Evolutionary conservation across 495 filamentous ascomycete genomes (phyloP), one percentile per base, ranked within the genome.

Genomic region (Zalerion maritima): DNA sequence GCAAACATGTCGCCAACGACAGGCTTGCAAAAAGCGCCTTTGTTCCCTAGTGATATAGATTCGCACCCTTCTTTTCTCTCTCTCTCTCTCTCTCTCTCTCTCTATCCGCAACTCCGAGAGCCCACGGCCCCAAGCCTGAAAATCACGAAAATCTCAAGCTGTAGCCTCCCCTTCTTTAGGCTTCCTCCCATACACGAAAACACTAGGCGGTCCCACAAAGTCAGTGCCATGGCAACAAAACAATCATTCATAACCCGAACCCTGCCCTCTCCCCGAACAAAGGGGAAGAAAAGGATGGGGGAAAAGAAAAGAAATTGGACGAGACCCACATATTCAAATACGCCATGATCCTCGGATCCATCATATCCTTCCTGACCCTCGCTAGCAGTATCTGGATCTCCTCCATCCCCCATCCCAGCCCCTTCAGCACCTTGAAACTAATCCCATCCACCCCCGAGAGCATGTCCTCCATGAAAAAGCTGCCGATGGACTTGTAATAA

Each of bases 381-480:
- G 60, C 60, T 7, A 72, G 42, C 24, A 71, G 44, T 2, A 55
- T 50, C 39, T 74, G 60, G 15, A 75, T 58, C 22, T 67, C 57
- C 24, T 51, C 45, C 6, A n/a, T 38, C 19, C 7, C 50, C 65
- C 62, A 72, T 1, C 65, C 65, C 13, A 69, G 50, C 13, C 52
- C 45, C 4, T 56, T 52, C 0, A 73, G 68, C 1, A 71, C 41
- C 15, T 57, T 58, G 26, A 65, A 62, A 16, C 47, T 58, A 28
- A 70, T 60, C 1, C 59, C 55, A 6, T 62, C 46, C 34, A 72
- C 29, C 1, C 62, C 69, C 29, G 48, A 38, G 12, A 56, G 35
- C 29, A 53, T 35, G 33, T 58, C 47, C 9, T 38, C 37, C 40
- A 48, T 46, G 26, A 45, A 40, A 57, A 57, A 64, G 22, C 38